Percentiles rank a stretch among this genome's conserved stretches.
These are phyloP conservation scores for Aureobasidium uvarum DNA, from an alignment of 2,329 filamentous ascomycete species.

Conservation along the genomic window DNA sequence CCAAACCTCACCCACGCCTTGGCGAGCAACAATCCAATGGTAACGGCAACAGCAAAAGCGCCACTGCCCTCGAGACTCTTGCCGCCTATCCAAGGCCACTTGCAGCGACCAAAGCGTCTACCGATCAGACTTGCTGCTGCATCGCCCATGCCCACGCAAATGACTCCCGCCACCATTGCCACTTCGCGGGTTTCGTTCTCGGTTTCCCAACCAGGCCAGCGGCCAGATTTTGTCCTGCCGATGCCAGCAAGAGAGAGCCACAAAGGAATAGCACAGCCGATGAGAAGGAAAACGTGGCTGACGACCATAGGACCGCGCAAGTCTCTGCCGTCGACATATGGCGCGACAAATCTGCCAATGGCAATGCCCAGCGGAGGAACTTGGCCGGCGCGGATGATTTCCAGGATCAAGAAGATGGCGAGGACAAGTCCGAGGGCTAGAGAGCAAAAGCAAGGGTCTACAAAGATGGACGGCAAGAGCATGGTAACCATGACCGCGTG, in stretches of 20 bases:
- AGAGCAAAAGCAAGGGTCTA: constrained; percentile 81
- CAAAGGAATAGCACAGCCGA: constrained; percentile 90
- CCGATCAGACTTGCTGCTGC: constrained; percentile 90
- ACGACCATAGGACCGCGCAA: constrained; percentile 92
- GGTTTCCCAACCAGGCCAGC: constrained; percentile 73
- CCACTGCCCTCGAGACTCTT: constrained; percentile 87
- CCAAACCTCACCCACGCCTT: constrained; percentile 74
- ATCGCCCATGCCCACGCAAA: constrained; percentile 94
- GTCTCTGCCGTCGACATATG: constrained; percentile 92
- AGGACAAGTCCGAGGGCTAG: constrained; percentile 78
- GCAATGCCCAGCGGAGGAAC: constrained; percentile 85
- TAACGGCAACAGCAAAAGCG: constrained; percentile 80
- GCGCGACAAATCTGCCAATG: constrained; percentile 80
- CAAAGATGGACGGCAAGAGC: constrained; percentile 80
- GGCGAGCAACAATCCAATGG: constrained; percentile 66
- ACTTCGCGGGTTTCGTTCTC: constrained; percentile 60
- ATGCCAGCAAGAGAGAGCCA: constrained; percentile 81
- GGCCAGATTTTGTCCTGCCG: constrained; percentile 54
- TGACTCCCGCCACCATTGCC: constrained; percentile 86
- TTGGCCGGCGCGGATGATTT: constrained; percentile 85
- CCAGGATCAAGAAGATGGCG: constrained; percentile 80
- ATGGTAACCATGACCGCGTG: constrained; percentile 98
- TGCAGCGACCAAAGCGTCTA: constrained; percentile 76
- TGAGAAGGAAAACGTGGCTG: constrained; percentile 90
- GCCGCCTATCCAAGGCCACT: constrained; percentile 96